phyloP scores from a whole-genome alignment of 768 basidiomycete species.

The Candolleomyces eurysporus region DNA sequence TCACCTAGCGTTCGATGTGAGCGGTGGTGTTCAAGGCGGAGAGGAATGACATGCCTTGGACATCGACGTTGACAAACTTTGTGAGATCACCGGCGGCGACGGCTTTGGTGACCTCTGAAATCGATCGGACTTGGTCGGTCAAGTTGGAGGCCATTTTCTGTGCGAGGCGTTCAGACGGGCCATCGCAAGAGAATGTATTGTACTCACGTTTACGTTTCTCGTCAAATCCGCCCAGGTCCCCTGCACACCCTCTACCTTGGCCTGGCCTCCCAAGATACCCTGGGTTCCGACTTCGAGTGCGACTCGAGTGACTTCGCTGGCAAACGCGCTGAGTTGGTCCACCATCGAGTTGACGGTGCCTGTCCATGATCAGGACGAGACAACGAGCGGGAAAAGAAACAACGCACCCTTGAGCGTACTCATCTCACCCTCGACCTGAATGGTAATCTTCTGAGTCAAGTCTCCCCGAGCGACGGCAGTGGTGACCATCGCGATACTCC shows the following conservation, averaged over 20 bases:
- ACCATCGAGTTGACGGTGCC: constrained; percentile 94
- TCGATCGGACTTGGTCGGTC: constrained; percentile 86
- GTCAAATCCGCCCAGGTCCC: constrained; percentile 94
- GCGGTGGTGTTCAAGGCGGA: neutral
- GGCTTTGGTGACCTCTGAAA: constrained; percentile 87
- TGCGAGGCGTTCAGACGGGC: neutral
- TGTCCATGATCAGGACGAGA: constrained; percentile 10
- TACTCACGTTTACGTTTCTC: constrained; percentile 80
- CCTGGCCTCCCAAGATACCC: constrained; percentile 89
- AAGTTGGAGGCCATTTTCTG: constrained; percentile 88
- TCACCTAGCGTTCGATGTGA: constrained; percentile 34
- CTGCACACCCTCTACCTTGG: constrained; percentile 85
- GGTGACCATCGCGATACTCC: constrained; percentile 81
- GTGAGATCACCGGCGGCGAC: constrained; percentile 84
- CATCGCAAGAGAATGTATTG: neutral
- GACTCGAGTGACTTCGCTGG: constrained; percentile 78
- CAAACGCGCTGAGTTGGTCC: constrained; percentile 83
- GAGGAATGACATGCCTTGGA: constrained; percentile 52
- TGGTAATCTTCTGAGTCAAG: constrained; percentile 89
- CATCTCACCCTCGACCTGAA: constrained; percentile 87
- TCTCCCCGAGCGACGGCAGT: constrained; percentile 91
- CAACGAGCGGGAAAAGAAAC: neutral
- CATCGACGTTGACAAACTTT: constrained; percentile 86
- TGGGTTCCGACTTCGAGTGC: constrained; percentile 90
- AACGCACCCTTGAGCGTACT: constrained; percentile 60